Evolutionary conservation across 495 filamentous ascomycete species (phyloP), one percentile per base, ranked within the genome.

Genomic region (Penicillium longicatenatum): DNA sequence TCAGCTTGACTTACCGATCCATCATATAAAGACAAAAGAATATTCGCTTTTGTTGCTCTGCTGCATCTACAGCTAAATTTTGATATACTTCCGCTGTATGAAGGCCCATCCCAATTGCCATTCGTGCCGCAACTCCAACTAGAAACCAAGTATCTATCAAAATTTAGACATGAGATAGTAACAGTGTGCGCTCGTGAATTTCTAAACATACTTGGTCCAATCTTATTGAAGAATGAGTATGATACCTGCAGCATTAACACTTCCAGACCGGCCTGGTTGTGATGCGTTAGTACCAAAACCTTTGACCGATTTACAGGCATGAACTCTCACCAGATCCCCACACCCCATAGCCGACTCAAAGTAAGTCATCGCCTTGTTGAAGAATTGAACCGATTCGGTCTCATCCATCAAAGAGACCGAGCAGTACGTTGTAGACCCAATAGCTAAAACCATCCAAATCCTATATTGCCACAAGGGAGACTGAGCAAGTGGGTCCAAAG

Each of bases 21-120:
- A 76, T 76, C 74, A 76, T 76, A n/a, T 76, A 76, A 0, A 76
- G 52, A 6, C 69, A 76, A 35, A 75, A 76, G 52, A 75, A 76
- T 9, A 76, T 52, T 14, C 74, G 66, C 31, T 75, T 76, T 17
- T 67, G 71, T 39, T 68, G 65, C 20, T 76, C 66, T 1, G 61
- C 60, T 7, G 70, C 57, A 35, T 70, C 69, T 0, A 68, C 43
- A 12, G 69, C 42, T 1, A 74, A 39, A 46, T 14, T 30, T 9
- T 63, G 49, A 22, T 69, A 69, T 52, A 62, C 37, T 7, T 67
- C 59, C 17, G 70, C 43, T 1, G 64, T 57, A 42, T 73, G 70
- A 2, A 73, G 57, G 10, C 70, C 70, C 67, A 73, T 73, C 8
- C 70, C 70, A 14, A 62, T 65, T 3, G 70, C 70, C 63, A 73